Base-by-base conservation (phyloP, 148 eudicot species). In the Fagopyrum tataricum region DNA sequence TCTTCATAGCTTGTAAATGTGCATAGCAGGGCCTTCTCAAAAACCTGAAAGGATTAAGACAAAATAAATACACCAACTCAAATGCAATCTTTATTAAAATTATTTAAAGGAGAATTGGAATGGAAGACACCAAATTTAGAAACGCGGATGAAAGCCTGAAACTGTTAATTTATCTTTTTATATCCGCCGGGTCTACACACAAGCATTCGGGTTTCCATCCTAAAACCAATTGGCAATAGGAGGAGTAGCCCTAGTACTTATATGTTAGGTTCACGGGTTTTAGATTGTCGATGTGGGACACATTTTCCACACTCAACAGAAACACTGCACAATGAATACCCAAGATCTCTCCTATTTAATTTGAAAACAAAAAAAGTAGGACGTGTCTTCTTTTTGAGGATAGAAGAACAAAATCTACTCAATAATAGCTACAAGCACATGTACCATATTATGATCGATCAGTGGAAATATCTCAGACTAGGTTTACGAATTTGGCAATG, bases 1-100 rank as follows among this genome's bases (percentile, higher is more conserved):
- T 95, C 98, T 44, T 91, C 96, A 9, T 85, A 85, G 86, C 90
- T 87, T 44, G 90, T 85, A 78, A 95, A 90, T 42, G 96, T 88
- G 84, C 93, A 91, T 51, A 73, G 89, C 70, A 91, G 81, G 64
- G 96, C 89, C 86, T 82, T 88, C 81, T 95, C 98, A 80, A 90
- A 95, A n/a, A 85, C 97, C 98, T 91, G 86, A 77, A 79, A 55
- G 46, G 44, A 76, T 64, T 64, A 5, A 64, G 11, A 39, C 42
- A 13, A 39, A 61, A 37, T 13, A 39, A 8, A 46, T 7, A 46
- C 40, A 59, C 13, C 4, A 64, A 39, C 20, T 31, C 69, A 13
- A 37, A 64, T 64, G 15, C 15, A 26, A 56, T 18, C 62, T 13
- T 20, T 18, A 52, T 8, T 6, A 26, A 24, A 1, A 24, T 59